Percentiles rank a stretch among this genome's conserved stretches.
Evolutionary conservation across 345 rosid species (phyloP).

Genomic region (Salix caprea): DNA sequence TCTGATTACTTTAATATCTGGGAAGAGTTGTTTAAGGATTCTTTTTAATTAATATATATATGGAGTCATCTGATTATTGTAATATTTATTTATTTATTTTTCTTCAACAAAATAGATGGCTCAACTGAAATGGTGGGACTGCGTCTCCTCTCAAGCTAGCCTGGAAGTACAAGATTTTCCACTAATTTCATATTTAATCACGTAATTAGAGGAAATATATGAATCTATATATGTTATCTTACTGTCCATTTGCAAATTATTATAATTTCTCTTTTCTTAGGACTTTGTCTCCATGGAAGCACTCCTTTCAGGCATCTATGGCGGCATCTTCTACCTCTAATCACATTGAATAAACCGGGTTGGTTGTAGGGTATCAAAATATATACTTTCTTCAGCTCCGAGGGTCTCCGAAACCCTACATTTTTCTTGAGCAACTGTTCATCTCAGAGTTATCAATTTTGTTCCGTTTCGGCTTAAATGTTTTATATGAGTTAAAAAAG

Average conservation of each 20-base stretch:
- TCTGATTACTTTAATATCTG: slow-evolving; percentile 10
- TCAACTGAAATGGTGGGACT: background rate
- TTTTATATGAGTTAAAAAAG: no score
- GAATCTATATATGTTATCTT: slow-evolving; percentile 4
- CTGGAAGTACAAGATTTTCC: background rate
- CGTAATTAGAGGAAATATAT: background rate
- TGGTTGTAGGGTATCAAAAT: background rate
- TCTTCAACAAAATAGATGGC: slow-evolving; percentile 3
- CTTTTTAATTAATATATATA: background rate
- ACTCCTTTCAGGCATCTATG: slow-evolving; percentile 24
- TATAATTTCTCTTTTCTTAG: background rate
- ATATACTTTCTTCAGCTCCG: background rate
- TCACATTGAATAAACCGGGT: background rate
- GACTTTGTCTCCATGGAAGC: slow-evolving; percentile 25
- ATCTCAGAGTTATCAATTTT: background rate
- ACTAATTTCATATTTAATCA: background rate
- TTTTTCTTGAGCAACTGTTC: background rate
- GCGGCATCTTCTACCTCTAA: slow-evolving; percentile 16
- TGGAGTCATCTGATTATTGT: background rate
- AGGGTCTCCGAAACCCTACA: background rate
- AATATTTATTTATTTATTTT: background rate
- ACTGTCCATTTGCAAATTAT: slow-evolving; percentile 22
- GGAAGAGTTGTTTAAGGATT: background rate
- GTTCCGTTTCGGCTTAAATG: accelerated
- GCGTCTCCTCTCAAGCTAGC: background rate